Evolutionary conservation across 768 basidiomycete species (phyloP).

Genomic region (Harrya chromipes): DNA sequence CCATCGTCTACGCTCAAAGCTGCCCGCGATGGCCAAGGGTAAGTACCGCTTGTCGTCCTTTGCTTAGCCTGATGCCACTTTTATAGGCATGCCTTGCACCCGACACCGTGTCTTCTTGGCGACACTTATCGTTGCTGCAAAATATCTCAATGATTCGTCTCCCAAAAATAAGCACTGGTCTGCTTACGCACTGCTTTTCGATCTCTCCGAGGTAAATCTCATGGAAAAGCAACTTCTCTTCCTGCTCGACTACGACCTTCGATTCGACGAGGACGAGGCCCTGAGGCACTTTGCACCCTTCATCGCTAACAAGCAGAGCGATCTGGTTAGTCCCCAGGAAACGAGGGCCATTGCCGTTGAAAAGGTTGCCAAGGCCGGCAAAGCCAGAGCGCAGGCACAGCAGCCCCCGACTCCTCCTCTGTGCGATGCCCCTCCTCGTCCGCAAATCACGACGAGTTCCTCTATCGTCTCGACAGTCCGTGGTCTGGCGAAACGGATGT

Average conservation of each 20-base stretch:
- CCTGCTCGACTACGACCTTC: slow-evolving; percentile 89
- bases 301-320: slow-evolving; percentile 35
- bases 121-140: slow-evolving; percentile 91
- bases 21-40: slow-evolving; percentile 87
- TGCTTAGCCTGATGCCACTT: slow-evolving; percentile 9
- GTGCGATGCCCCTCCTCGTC: slow-evolving; percentile 31
- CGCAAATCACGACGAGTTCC: slow-evolving; percentile 26
- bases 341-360: slow-evolving; percentile 52
- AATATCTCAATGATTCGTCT: slow-evolving; percentile 96
- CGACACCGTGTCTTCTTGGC: slow-evolving; percentile 96
- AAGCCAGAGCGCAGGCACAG: slow-evolving; percentile 49
- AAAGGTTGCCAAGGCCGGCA: slow-evolving; percentile 52
- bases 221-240: slow-evolving; percentile 97
- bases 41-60: slow-evolving; percentile 21
- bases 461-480: slow-evolving; percentile 54
- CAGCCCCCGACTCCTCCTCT: slow-evolving; percentile 42
- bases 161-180: slow-evolving; percentile 97
- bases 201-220: slow-evolving; percentile 79
- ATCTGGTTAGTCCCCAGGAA: slow-evolving; percentile 33
- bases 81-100: slow-evolving; percentile 76
- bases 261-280: slow-evolving; percentile 83
- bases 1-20: slow-evolving; percentile 74
- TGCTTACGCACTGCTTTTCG: slow-evolving; percentile 70
- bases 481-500: slow-evolving; percentile 57
- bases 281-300: slow-evolving; percentile 69